Conservation (phyloP, 2,329 filamentous ascomycete genomes). For the Penicillium sp. region DNA sequence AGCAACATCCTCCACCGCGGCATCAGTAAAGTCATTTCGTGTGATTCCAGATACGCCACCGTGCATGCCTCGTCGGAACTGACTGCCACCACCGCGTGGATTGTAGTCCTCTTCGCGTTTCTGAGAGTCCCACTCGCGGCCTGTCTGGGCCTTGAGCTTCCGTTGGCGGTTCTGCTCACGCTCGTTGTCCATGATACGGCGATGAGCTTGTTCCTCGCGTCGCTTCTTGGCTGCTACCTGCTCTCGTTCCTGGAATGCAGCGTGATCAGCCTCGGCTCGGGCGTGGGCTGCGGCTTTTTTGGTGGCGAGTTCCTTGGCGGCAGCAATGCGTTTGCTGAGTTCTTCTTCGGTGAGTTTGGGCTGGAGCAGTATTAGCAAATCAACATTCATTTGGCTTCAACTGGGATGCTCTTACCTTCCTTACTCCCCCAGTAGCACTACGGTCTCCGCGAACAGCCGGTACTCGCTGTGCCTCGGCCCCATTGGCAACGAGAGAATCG, state of each 20-base stretch:
- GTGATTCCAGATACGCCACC: constrained; percentile 47
- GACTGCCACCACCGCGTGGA: constrained; percentile 41
- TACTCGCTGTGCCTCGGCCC: constrained; percentile 29
- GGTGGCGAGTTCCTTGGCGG: constrained; percentile 61
- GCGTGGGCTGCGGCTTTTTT: constrained; percentile 60
- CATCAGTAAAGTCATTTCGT: constrained; percentile 31
- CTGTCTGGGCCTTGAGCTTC: constrained; percentile 58
- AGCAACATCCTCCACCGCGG: constrained; percentile 22
- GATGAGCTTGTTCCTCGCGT: constrained; percentile 50
- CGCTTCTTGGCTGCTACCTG: constrained; percentile 56
- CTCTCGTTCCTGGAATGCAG: constrained; percentile 63
- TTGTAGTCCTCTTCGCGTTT: constrained; percentile 58
- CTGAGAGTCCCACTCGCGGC: constrained; percentile 62
- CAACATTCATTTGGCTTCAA: not conserved
- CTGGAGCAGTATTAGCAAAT: constrained; percentile 36
- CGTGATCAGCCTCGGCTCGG: constrained; percentile 66
- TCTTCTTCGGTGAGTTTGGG: constrained; percentile 65
- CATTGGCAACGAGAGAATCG: constrained; percentile 12
- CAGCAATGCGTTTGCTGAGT: constrained; percentile 59
- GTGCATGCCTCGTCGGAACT: constrained; percentile 52
- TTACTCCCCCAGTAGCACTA: constrained; percentile 53
- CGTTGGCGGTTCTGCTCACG: constrained; percentile 59
- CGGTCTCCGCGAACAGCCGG: constrained; percentile 56
- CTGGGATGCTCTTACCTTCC: constrained; percentile 37
- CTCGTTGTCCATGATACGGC: constrained; percentile 61